A percentile compares a stretch with the other conserved stretches of the same genome.
phyloP scores from a whole-genome alignment of 371 early-diverging fungal species.

The Rhizopus delemar region DNA sequence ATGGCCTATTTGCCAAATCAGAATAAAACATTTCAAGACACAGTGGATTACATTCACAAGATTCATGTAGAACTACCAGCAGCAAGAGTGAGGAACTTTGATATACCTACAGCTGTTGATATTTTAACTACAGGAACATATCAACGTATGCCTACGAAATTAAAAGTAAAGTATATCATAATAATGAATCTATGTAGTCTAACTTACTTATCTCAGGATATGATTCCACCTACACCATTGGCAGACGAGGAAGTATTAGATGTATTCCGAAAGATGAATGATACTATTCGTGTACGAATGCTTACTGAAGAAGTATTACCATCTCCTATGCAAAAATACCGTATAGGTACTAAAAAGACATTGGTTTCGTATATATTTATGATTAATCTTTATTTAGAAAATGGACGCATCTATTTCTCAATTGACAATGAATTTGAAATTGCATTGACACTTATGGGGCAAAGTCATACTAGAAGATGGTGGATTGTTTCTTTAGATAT shows the following conservation, averaged over 20 bases:
- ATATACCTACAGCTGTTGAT: conserved; percentile 75
- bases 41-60: conserved; percentile 70
- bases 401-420: conserved; percentile 65
- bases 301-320: conserved; percentile 67
- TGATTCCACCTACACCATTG: conserved; percentile 57
- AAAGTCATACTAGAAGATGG: conserved; percentile 54
- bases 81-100: conserved; percentile 75
- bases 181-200: background rate
- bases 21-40: conserved; percentile 65
- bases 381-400: conserved; percentile 24
- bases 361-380: background rate
- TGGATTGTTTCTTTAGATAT: conserved; percentile 61
- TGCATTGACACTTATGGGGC: conserved; percentile 59
- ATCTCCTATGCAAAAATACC: conserved; percentile 60
- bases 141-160: conserved; percentile 64
- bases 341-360: conserved; percentile 37
- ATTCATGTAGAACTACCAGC: conserved; percentile 64
- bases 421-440: conserved; percentile 75
- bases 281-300: conserved; percentile 69
- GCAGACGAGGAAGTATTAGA: conserved; percentile 57
- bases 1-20: conserved; percentile 74
- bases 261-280: conserved; percentile 64
- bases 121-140: conserved; percentile 75
- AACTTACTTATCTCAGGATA: conserved; percentile 38
- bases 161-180: conserved; percentile 28